phyloP scores from a whole-genome alignment of 2,329 filamentous ascomycete genomes.

The Huntiella savannae region DNA sequence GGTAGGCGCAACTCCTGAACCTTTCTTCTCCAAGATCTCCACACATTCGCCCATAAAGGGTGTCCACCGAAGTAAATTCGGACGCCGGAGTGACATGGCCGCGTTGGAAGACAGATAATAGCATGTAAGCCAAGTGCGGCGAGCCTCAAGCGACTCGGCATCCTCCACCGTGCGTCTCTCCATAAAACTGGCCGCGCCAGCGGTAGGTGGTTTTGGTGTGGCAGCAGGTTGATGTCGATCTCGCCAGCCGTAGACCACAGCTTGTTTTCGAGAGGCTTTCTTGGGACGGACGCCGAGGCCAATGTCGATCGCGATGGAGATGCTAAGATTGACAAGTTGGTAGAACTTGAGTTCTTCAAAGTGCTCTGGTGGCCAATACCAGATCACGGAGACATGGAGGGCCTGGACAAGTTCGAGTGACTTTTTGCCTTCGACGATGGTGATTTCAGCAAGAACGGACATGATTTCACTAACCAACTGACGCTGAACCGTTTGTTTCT shows the following conservation, averaged over 20 bases:
- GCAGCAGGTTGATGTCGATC: not conserved
- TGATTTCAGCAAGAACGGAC: slow-evolving; percentile 51
- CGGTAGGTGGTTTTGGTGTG: not conserved
- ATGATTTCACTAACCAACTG: slow-evolving; percentile 50
- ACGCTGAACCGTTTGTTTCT: slow-evolving; percentile 36
- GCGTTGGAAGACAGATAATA: slow-evolving; percentile 41
- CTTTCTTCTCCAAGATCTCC: slow-evolving; percentile 31
- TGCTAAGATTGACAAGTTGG: slow-evolving; percentile 64
- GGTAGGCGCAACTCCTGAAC: slow-evolving; percentile 32
- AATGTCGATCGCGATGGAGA: slow-evolving; percentile 67
- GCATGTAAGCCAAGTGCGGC: slow-evolving; percentile 39
- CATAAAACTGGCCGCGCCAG: slow-evolving; percentile 5
- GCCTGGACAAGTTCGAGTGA: slow-evolving; percentile 68
- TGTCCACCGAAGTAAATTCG: slow-evolving; percentile 40
- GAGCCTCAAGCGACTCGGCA: slow-evolving; percentile 16
- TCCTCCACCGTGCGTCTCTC: slow-evolving; percentile 13
- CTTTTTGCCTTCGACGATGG: slow-evolving; percentile 61
- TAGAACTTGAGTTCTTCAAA: slow-evolving; percentile 83
- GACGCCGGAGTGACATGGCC: slow-evolving; percentile 40
- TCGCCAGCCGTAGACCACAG: not conserved
- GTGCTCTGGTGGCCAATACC: slow-evolving; percentile 69
- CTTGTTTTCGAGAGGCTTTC: not conserved
- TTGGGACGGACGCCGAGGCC: slow-evolving; percentile 44
- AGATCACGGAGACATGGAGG: slow-evolving; percentile 54
- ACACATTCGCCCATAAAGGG: slow-evolving; percentile 42